These are phyloP conservation scores for Termitomyces sp. DNA, from an alignment of 768 basidiomycete genomes.

Conservation along the genomic window DNA sequence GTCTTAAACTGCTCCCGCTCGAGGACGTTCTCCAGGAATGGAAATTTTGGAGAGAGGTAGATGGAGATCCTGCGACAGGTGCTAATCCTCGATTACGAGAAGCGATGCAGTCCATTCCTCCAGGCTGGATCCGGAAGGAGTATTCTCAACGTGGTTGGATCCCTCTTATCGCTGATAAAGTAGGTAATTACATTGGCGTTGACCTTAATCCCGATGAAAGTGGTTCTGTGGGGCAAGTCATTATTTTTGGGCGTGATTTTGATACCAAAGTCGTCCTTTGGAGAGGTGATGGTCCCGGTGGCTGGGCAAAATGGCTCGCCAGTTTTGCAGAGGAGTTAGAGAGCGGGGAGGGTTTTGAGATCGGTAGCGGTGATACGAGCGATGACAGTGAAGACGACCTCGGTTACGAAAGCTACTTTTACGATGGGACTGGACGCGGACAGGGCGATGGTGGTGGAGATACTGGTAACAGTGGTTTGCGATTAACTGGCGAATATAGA, in stretches of 20 bases:
- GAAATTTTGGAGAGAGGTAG: conserved; percentile 94
- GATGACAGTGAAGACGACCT: conserved; percentile 81
- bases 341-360: conserved; percentile 82
- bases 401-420: conserved; percentile 87
- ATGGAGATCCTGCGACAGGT: conserved; percentile 83
- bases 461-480: conserved; percentile 64
- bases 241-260: conserved; percentile 98
- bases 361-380: conserved; percentile 58
- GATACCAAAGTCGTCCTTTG: conserved; percentile 96
- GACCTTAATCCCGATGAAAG: conserved; percentile 84
- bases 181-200: conserved; percentile 94
- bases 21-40: conserved; percentile 95
- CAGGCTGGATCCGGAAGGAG: conserved; percentile 81
- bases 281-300: conserved; percentile 84
- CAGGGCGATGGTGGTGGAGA: conserved; percentile 80
- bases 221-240: conserved; percentile 86
- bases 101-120: conserved; percentile 86
- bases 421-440: conserved; percentile 73
- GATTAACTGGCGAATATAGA: conserved; percentile 80
- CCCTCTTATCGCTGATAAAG: conserved; percentile 89
- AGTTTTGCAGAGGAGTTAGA: conserved; percentile 92
- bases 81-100: conserved; percentile 69
- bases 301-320: conserved; percentile 95
- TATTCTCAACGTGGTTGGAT: conserved; percentile 98
- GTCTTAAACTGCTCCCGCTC: conserved; percentile 87